These are phyloP conservation scores for Phialemonium atrogriseum DNA, from an alignment of 2,329 filamentous ascomycete species.

Conservation along the genomic window DNA sequence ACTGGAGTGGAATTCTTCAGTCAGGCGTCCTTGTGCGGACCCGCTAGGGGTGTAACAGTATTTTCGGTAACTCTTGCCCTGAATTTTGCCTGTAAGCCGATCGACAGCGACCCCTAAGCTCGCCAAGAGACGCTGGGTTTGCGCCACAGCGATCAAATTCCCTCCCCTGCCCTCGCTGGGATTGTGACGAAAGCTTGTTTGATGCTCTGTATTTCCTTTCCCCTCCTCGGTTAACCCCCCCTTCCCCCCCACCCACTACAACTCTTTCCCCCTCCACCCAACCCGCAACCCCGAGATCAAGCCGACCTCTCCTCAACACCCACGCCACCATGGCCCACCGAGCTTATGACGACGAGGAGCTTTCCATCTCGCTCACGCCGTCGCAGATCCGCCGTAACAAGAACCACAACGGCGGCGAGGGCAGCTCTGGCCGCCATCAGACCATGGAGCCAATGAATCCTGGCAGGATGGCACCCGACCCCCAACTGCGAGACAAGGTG, in stretches of 20 bases:
- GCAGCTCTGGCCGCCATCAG: constrained; percentile 22
- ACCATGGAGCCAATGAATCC: constrained; percentile 7
- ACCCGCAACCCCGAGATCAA: neutral
- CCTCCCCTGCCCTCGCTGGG: too few species aligned
- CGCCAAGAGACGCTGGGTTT: too few species aligned
- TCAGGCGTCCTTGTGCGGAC: too few species aligned
- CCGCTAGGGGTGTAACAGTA: too few species aligned
- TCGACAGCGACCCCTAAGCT: too few species aligned
- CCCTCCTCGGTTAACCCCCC: neutral
- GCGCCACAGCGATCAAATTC: too few species aligned
- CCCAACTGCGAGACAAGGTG: constrained; percentile 32
- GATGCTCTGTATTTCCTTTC: too few species aligned
- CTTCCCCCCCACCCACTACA: neutral
- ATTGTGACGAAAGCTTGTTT: too few species aligned
- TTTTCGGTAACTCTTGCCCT: too few species aligned
- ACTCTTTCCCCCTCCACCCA: constrained; percentile 1
- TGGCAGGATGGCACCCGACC: constrained; percentile 20
- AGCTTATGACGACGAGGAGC: constrained; percentile 63
- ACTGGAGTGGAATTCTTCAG: too few species aligned
- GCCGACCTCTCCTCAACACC: neutral
- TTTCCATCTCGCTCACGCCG: constrained; percentile 66
- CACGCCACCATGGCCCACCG: neutral
- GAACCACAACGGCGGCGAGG: constrained; percentile 16
- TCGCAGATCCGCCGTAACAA: constrained; percentile 52
- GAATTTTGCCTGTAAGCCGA: too few species aligned